Percentiles rank a stretch among this genome's conserved stretches.
These are phyloP conservation scores for Cunninghamia lanceolata DNA, from an alignment of 75 land plant genomes.

Conservation along the genomic window DNA sequence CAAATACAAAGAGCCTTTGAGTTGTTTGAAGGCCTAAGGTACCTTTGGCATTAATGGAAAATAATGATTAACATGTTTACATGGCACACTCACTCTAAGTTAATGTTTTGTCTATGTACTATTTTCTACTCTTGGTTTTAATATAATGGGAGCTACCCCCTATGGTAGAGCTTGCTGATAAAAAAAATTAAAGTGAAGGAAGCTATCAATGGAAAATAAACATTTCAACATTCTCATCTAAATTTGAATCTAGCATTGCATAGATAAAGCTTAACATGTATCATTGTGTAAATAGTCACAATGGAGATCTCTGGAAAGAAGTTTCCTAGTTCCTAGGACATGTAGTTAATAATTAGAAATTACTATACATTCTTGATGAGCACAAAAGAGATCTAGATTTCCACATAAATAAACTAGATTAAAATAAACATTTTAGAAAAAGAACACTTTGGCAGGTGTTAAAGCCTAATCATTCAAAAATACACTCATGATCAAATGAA, in stretches of 20 bases:
- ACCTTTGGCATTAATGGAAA: no score
- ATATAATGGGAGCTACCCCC: no score
- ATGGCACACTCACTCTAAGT: no score
- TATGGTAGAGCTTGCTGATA: no score
- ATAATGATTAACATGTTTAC: no score
- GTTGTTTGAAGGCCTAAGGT: no score
- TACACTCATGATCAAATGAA: no score
- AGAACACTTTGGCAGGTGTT: neutral
- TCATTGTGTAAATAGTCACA: neutral
- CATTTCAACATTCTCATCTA: conserved; percentile 51
- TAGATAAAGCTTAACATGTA: neutral
- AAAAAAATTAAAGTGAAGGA: conserved; percentile 65
- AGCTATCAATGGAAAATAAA: conserved; percentile 65
- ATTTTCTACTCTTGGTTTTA: no score
- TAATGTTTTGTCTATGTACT: no score
- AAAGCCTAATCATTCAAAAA: no score
- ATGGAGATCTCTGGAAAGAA: neutral
- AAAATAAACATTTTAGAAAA: neutral
- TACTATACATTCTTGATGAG: neutral
- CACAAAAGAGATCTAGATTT: neutral
- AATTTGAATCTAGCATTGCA: conserved; percentile 61
- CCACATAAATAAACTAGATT: neutral
- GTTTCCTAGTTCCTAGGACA: neutral
- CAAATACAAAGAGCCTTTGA: no score
- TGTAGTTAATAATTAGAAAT: neutral